Percentiles rank a stretch among this genome's conserved stretches.
phyloP scores from a whole-genome alignment of 2,329 filamentous ascomycete species.

The Scedosporium dehoogii region DNA sequence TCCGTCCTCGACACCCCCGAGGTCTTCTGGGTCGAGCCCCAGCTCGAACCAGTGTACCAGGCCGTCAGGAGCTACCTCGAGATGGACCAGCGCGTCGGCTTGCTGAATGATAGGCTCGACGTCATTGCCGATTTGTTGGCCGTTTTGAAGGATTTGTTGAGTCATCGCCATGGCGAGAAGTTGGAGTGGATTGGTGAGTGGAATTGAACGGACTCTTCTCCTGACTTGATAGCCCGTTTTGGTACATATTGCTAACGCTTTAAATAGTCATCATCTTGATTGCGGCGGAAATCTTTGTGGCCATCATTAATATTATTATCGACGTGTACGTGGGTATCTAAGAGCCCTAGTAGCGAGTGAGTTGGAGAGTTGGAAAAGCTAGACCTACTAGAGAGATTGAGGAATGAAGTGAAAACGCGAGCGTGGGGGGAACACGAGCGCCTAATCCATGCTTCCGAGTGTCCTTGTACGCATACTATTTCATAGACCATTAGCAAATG shows the following conservation, averaged over 20 bases:
- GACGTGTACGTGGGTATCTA: slow-evolving; percentile 61
- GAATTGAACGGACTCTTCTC: not conserved
- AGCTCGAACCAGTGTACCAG: slow-evolving; percentile 92
- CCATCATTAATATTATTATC: slow-evolving; percentile 88
- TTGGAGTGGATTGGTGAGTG: slow-evolving; percentile 76
- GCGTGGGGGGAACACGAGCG: no score
- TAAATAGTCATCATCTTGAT: slow-evolving; percentile 80
- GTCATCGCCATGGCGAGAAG: slow-evolving; percentile 84
- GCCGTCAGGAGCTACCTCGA: slow-evolving; percentile 92
- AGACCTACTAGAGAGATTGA: no score
- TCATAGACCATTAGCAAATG: not conserved
- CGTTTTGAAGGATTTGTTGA: slow-evolving; percentile 90
- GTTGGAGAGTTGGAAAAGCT: not conserved
- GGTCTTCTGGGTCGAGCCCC: slow-evolving; percentile 96
- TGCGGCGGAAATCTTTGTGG: slow-evolving; percentile 88
- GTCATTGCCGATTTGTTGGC: slow-evolving; percentile 91
- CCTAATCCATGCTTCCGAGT: no score
- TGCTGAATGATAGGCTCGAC: slow-evolving; percentile 74
- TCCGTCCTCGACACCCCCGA: slow-evolving; percentile 94
- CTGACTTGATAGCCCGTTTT: not conserved
- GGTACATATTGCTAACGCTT: not conserved
- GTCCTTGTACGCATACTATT: not conserved
- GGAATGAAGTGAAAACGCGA: no score
- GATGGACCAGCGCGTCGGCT: slow-evolving; percentile 89
- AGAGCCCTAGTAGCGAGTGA: not conserved